Percentiles rank a stretch among this genome's conserved stretches.
These are phyloP conservation scores for Sclerotinia borealis DNA, from an alignment of 2,329 filamentous ascomycete species.

Conservation along the genomic window DNA sequence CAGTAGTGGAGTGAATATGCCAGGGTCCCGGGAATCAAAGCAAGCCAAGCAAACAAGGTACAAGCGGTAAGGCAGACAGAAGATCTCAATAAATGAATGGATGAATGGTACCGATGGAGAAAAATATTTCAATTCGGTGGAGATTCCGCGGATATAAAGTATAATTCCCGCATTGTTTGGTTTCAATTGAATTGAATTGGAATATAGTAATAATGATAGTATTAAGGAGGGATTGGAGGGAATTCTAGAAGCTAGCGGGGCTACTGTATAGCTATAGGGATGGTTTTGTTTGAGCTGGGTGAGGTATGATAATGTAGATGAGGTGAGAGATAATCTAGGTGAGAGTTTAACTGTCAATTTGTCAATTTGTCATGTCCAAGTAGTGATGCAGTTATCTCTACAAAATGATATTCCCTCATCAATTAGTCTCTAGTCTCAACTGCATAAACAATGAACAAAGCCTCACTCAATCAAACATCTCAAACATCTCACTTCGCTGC, in stretches of 20 bases:
- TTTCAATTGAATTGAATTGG: not conserved
- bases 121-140: not conserved
- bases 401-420: not conserved
- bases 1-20: not conserved
- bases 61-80: slow-evolving; percentile 2
- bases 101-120: not conserved
- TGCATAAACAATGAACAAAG: not conserved
- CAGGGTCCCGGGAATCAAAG: not conserved
- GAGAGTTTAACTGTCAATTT: too few relatives aligned
- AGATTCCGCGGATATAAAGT: not conserved
- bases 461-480: too few relatives aligned
- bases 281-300: not conserved
- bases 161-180: not conserved
- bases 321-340: not conserved
- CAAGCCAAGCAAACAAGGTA: not conserved
- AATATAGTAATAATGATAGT: too few relatives aligned
- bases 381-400: too few relatives aligned
- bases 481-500: not conserved
- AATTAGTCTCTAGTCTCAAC: not conserved
- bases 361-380: too few relatives aligned
- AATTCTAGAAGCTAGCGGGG: not conserved
- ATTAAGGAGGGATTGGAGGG: too few relatives aligned
- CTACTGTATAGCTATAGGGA: too few relatives aligned
- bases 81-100: too few relatives aligned
- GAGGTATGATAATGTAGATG: not conserved